phyloP scores from a whole-genome alignment of 345 rosid genomes.

The Leavenworthia alabamica region DNA sequence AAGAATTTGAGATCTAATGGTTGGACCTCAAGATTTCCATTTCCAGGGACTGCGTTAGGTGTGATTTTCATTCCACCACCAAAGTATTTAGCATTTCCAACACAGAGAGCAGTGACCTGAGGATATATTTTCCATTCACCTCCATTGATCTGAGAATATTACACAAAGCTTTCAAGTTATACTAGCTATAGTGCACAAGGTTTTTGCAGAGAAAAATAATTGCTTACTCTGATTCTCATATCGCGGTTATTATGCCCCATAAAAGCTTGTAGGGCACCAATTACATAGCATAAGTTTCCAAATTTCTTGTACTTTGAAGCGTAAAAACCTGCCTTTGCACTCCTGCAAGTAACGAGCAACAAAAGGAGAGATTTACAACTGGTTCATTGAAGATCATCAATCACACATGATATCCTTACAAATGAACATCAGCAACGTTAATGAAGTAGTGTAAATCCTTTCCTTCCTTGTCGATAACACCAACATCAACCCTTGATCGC shows the following conservation, averaged over 20 bases:
- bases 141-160: conserved; percentile 47
- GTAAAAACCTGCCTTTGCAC: conserved; percentile 91
- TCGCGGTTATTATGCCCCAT: conserved; percentile 73
- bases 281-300: conserved; percentile 77
- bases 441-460: conserved; percentile 67
- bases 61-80: conserved; percentile 99
- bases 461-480: conserved; percentile 53
- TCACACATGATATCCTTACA: conserved; percentile 49
- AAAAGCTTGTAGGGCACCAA: conserved; percentile 86
- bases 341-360: conserved; percentile 46
- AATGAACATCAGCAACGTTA: conserved; percentile 93
- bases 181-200: not conserved
- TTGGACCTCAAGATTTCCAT: conserved; percentile 71
- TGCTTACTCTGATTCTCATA: conserved; percentile 63
- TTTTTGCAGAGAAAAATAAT: not conserved
- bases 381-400: not conserved
- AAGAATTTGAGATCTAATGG: not conserved
- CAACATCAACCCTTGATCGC: conserved; percentile 64
- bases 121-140: conserved; percentile 77
- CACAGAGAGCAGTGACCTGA: conserved; percentile 81
- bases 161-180: conserved; percentile 14
- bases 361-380: conserved; percentile 12
- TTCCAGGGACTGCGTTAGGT: conserved; percentile 76
- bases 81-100: conserved; percentile 92
- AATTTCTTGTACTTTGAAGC: conserved; percentile 88